Evolutionary conservation across 805 yeast species (phyloP), one percentile per base, ranked within the genome.

Genomic region (Blastobotrys chiropterorum): DNA sequence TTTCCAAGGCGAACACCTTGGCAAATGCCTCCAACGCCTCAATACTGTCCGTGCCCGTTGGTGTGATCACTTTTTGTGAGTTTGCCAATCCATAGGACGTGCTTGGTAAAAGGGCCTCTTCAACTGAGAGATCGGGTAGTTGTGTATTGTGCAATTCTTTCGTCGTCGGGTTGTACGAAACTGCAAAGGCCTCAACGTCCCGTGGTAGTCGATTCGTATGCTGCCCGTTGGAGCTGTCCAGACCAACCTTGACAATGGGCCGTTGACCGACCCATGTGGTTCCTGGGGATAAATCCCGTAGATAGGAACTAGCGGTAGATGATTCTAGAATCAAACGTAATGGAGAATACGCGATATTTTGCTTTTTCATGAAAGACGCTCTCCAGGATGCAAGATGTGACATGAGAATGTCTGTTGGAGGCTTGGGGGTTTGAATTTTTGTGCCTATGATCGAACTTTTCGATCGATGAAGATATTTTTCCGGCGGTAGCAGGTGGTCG

Each of bases 321-420:
- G 15, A 38, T 38, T 3, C 15, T 16, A 3, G 40, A 38, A 16
- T 38, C 40, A 38, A 38, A 5, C 15, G 15, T 11, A n/a, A 38
- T 3, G 4, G 15, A 5, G 4, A n/a, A 11, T n/a, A 38, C 16
- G 14, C 14, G 4, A 38, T n/a, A 11, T 5, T 4, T 3, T 4
- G 14, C 40, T 11, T 11, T 11, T 38, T 11, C 15, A 16, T n/a
- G 13, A 4, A n/a, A 16, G 14, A 30, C 38, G 7, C 13, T 7
- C 38, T 38, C 16, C n/a, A n/a, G n/a, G n/a, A n/a, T n/a, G n/a
- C n/a, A 16, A 63, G 7, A 47, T 60, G 57, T 14, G 49, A 53
- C 38, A 64, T 34, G 11, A 62, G 50, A 1, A 52, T 49, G 38
- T 63, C 67, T 15, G 61, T 46, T 1, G 67, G 62, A 2, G 53